Evolutionary conservation across 2,329 filamentous ascomycete species (phyloP), one percentile per base, ranked within the genome.

Genomic region (Xylogone sp.): DNA sequence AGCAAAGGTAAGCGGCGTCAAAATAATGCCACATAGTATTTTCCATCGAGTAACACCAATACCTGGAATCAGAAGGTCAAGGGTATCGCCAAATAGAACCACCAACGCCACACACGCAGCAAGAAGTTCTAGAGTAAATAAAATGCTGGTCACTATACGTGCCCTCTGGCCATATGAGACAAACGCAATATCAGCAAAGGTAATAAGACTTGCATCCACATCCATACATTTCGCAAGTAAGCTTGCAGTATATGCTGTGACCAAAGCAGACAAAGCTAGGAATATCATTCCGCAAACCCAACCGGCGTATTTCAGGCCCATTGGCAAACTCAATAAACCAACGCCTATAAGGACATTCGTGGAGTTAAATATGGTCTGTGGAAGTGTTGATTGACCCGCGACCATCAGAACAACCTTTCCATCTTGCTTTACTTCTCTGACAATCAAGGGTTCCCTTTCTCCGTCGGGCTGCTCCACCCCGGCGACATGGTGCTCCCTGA

Each of bases 321-420:
- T 79, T 5, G 93, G 94, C 49, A 99, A 75, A 68, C 90, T 95
- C 47, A 99, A 77, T 24, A 99, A 74, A 1, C 93, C 93, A 24
- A 99, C 86, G 16, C 92, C 92, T 55, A 97, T 93, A 53, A 97
- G 74, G 47, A 95, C 90, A 57, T 77, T 79, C 22, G 49, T 93
- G 2, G 90, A 95, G 71, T 99, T 99, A 76, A 97, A 96, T 56
- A 97, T 81, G 6, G 93, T 97, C 72, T 97, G 93, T 0, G 91
- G 91, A 16, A 97, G 77, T 1, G 93, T 99, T n/a, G 90, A 96
- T 72, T 95, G 91, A 39, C 93, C 93, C 55, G 96, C 87, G 2
- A 96, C 85, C 2, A 93, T 81, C 60, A 93, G 81, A 51, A 96
- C 83, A 45, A 93, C 81, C 64, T 87, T 90, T 19, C 94, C 90